Percentiles rank a stretch among this genome's conserved stretches.
phyloP scores from a whole-genome alignment of 2,329 filamentous ascomycete genomes.

The Fusarium subtropicale region DNA sequence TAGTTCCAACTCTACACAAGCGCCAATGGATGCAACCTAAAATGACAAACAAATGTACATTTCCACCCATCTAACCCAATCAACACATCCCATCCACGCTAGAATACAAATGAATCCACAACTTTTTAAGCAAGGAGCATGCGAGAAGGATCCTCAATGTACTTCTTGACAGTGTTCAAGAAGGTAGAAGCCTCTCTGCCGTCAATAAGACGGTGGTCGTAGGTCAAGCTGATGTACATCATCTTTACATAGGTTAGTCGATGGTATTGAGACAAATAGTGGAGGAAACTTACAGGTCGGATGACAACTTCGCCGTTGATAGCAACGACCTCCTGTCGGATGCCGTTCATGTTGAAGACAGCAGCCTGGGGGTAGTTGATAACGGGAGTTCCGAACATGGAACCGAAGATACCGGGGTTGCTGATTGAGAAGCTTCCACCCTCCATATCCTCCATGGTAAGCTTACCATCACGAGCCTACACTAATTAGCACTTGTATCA shows the following conservation, averaged over 20 bases:
- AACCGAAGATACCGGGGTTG: constrained; percentile 80
- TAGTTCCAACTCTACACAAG: constrained; percentile 25
- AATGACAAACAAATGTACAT: neutral
- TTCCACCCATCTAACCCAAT: constrained; percentile 12
- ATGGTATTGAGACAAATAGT: accelerated
- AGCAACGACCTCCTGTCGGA: constrained; percentile 65
- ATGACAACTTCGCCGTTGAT: constrained; percentile 64
- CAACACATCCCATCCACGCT: constrained; percentile 14
- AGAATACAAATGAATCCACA: constrained; percentile 28
- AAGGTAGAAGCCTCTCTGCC: constrained; percentile 72
- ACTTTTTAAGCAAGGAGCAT: constrained; percentile 60
- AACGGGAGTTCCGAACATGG: constrained; percentile 68
- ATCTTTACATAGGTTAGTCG: constrained; percentile 46
- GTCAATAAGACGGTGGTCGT: constrained; percentile 66
- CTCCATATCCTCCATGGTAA: constrained; percentile 82
- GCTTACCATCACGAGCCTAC: constrained; percentile 76
- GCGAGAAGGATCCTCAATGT: constrained; percentile 57
- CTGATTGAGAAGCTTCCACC: constrained; percentile 82
- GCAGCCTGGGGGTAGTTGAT: constrained; percentile 80
- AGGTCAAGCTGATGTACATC: constrained; percentile 64
- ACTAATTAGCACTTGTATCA: neutral
- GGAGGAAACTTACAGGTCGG: constrained; percentile 51
- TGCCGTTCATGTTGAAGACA: constrained; percentile 70
- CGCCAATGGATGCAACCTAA: constrained; percentile 28
- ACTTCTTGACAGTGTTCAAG: constrained; percentile 52